These are phyloP conservation scores for Neonectria punicea DNA, from an alignment of 2,329 filamentous ascomycete species.

Conservation along the genomic window DNA sequence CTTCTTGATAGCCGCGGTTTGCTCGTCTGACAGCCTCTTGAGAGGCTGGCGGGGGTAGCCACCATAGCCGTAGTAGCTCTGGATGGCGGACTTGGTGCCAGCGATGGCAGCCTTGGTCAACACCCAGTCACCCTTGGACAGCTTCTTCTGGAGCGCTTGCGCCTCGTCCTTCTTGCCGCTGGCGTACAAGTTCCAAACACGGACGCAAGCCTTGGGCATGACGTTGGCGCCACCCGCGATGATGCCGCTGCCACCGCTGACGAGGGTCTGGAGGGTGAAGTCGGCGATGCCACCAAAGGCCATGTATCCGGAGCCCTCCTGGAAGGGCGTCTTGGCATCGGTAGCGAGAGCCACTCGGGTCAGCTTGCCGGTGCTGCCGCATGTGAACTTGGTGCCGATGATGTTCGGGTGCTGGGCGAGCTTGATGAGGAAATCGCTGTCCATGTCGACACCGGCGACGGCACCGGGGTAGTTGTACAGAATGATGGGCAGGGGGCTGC, in stretches of 20 bases:
- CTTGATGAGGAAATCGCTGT: slow-evolving; percentile 85
- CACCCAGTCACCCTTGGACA: slow-evolving; percentile 84
- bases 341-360: slow-evolving; percentile 81
- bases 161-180: slow-evolving; percentile 81
- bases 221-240: slow-evolving; percentile 89
- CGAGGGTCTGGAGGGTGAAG: slow-evolving; percentile 84
- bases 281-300: slow-evolving; percentile 90
- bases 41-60: slow-evolving; percentile 79
- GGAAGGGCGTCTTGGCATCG: slow-evolving; percentile 73
- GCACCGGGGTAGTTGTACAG: slow-evolving; percentile 94
- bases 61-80: slow-evolving; percentile 85
- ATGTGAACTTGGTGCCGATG: slow-evolving; percentile 90
- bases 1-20: slow-evolving; percentile 62
- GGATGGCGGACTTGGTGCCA: slow-evolving; percentile 85
- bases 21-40: slow-evolving; percentile 70
- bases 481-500: slow-evolving; percentile 79
- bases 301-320: slow-evolving; percentile 76
- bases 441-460: slow-evolving; percentile 88
- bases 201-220: slow-evolving; percentile 82
- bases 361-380: slow-evolving; percentile 89
- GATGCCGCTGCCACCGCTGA: slow-evolving; percentile 83
- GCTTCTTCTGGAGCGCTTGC: slow-evolving; percentile 77
- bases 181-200: slow-evolving; percentile 80
- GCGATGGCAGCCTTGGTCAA: slow-evolving; percentile 85
- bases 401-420: slow-evolving; percentile 86